Conservation (phyloP, 345 rosid genomes). For the Citrus hindsii region DNA sequence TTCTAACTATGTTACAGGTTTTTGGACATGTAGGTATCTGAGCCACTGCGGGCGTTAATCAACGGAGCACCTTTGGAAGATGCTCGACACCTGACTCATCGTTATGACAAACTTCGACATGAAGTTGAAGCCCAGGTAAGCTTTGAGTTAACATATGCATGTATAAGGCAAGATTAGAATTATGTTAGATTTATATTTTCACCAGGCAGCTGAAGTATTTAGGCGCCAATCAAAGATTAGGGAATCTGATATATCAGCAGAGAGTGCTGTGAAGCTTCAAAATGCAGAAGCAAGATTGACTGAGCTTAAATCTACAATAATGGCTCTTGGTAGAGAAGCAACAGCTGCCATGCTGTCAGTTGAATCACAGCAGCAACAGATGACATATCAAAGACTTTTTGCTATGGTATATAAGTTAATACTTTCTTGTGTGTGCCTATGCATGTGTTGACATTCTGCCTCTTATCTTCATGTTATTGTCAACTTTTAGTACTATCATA, state of each 20-base stretch:
- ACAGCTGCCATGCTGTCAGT: conserved; percentile 84
- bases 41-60: conserved; percentile 17
- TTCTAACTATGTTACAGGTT: no score
- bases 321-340: conserved; percentile 88
- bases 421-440: not conserved
- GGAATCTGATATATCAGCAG: conserved; percentile 73
- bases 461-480: not conserved
- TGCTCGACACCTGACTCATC: conserved; percentile 78
- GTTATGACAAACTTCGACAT: conserved; percentile 80
- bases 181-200: not conserved
- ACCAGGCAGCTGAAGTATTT: conserved; percentile 77
- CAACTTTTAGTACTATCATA: not conserved
- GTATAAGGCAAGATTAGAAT: not conserved
- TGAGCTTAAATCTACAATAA: conserved; percentile 68
- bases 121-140: conserved; percentile 89
- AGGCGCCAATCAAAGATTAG: conserved; percentile 68
- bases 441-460: not conserved
- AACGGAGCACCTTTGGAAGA: conserved; percentile 94
- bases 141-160: not conserved
- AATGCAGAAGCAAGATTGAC: conserved; percentile 67
- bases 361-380: conserved; percentile 75
- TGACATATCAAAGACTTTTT: conserved; percentile 56
- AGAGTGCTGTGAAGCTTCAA: conserved; percentile 66
- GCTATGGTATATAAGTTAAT: conserved; percentile 42
- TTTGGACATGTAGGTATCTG: not conserved